Base-by-base conservation (phyloP, 2,329 filamentous ascomycete species). In the Verticillium zaregamsianum region DNA sequence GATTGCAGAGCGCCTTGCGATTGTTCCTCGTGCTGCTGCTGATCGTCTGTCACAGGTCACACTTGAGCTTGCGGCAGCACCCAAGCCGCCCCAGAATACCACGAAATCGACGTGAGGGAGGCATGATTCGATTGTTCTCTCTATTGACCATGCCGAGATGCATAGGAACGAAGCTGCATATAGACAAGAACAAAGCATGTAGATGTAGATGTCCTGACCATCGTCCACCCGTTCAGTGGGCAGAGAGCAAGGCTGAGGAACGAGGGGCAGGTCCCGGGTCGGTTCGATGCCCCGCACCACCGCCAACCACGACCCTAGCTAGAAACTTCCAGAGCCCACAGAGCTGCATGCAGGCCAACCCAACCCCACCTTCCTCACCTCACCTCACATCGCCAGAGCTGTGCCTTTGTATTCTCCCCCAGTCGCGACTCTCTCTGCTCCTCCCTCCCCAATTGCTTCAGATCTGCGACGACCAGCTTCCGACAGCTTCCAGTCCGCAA, bases 41-140 rank as follows among this genome's bases (percentile, higher is more conserved):
- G 45, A 49, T 12, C 11, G 6, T 6, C 20, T 9, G 8, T 49
- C 20, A 6, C 28, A 68, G 66, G 63, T 67, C 9, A 69, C 67
- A 5, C 59, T 69, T 28, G 67, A 69, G 57, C 25, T 68, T 6
- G 59, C 61, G 32, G 61, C 65, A 23, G 65, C 61, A 11, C 52
- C 45, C 15, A 63, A 59, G 25, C 58, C 49, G 7, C 8, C 45
- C 15, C 58, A 32, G 9, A 33, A 8, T 39, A 7, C 32, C n/a
- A 20, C 45, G 8, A 49, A 49, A 49, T 49, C 45, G 20, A 14
- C n/a, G 8, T 49, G 20, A 49, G 11, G 20, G 28, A 28, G 28
- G 28, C 28, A 35, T 35, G 33, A 35, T 35, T 14, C 2, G 14
- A 35, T 35, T 1, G 7, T 0, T 14, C 9, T 35, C 33, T 2